These are phyloP conservation scores for Plasmodium gonderi DNA, from an alignment of 169 alveolate genomes.

Conservation along the genomic window DNA sequence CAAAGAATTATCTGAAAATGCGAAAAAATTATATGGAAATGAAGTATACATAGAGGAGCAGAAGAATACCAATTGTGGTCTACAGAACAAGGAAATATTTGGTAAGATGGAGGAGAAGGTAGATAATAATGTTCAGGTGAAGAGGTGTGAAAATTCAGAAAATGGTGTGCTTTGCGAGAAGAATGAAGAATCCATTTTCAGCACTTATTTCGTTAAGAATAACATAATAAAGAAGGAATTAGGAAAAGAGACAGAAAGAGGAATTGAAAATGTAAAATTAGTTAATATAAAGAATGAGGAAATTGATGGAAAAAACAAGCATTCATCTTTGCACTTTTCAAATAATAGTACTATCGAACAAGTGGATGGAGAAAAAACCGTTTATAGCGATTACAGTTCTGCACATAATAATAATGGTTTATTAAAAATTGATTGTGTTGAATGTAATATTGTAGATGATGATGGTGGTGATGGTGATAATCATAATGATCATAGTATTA, in stretches of 20 bases:
- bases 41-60: neutral
- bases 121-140: neutral
- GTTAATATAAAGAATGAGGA: constrained; percentile 7
- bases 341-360: constrained; percentile 24
- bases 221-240: neutral
- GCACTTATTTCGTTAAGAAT: neutral
- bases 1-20: neutral
- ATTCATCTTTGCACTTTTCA: neutral
- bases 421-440: neutral
- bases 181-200: neutral
- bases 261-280: neutral
- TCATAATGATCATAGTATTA: too few relatives aligned
- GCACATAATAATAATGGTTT: neutral
- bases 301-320: neutral
- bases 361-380: neutral
- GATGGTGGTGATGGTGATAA: neutral
- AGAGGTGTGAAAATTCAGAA: neutral
- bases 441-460: neutral
- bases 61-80: neutral
- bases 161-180: neutral
- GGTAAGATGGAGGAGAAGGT: neutral
- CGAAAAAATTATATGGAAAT: neutral
- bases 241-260: neutral
- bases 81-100: neutral
- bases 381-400: neutral